phyloP scores from a whole-genome alignment of 2,329 filamentous ascomycete species.

The Helminthosporium solani region DNA sequence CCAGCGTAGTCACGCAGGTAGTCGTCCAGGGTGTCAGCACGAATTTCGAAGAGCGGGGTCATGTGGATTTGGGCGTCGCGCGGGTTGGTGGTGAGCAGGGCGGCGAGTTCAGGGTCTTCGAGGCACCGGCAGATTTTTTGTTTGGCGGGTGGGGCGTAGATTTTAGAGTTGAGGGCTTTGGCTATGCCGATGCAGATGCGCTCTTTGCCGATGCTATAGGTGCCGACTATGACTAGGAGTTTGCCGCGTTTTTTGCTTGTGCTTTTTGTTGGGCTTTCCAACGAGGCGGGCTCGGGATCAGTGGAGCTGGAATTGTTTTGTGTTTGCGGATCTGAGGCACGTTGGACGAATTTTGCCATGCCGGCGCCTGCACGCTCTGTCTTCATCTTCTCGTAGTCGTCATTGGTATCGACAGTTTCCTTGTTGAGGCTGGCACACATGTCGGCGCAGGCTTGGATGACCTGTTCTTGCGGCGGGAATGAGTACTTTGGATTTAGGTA shows the following conservation, averaged over 20 bases:
- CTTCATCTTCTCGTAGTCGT: slow-evolving; percentile 60
- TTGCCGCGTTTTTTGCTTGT: slow-evolving; percentile 57
- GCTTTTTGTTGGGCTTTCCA: slow-evolving; percentile 2
- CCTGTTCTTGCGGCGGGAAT: slow-evolving; percentile 84
- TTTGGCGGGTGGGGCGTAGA: slow-evolving; percentile 82
- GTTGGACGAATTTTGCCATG: slow-evolving; percentile 64
- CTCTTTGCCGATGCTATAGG: slow-evolving; percentile 97
- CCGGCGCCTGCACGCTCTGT: slow-evolving; percentile 55
- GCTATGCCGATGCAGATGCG: slow-evolving; percentile 93
- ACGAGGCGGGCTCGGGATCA: too few species aligned
- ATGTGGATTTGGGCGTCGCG: slow-evolving; percentile 92
- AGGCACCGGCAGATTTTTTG: slow-evolving; percentile 81
- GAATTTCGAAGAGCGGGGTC: slow-evolving; percentile 93
- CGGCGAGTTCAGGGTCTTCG: slow-evolving; percentile 77
- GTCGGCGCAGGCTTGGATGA: slow-evolving; percentile 83
- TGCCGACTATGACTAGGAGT: slow-evolving; percentile 88
- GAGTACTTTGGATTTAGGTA: slow-evolving; percentile 95
- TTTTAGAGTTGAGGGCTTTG: slow-evolving; percentile 79
- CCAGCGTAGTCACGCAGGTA: slow-evolving; percentile 80
- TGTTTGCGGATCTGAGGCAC: slow-evolving; percentile 27
- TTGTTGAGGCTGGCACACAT: slow-evolving; percentile 78
- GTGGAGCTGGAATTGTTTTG: slow-evolving; percentile 4
- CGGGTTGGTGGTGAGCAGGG: slow-evolving; percentile 76
- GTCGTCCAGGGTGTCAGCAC: slow-evolving; percentile 84
- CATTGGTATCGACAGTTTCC: slow-evolving; percentile 58